Percentiles rank a stretch among this genome's conserved stretches.
phyloP scores from a whole-genome alignment of 257 asterid species.

The Misopates orontium region DNA sequence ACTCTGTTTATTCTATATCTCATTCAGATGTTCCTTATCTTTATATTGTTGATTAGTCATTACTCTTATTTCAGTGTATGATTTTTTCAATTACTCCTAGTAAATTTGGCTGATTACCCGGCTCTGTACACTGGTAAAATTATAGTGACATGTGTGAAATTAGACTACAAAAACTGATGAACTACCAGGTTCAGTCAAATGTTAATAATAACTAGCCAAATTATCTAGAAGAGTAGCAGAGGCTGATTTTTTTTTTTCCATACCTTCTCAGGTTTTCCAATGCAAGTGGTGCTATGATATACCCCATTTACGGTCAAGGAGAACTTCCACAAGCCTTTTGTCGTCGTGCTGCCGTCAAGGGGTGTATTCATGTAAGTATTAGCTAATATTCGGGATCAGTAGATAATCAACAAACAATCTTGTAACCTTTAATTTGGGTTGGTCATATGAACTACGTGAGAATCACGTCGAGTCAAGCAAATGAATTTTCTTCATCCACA shows the following conservation, averaged over 20 bases:
- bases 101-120: conserved; percentile 3
- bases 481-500: too few relatives aligned
- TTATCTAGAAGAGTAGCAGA: background rate
- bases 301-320: conserved; percentile 93
- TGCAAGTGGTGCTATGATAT: conserved; percentile 89
- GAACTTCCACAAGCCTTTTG: conserved; percentile 95
- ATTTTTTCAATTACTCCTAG: conserved; percentile 2
- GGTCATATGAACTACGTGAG: too few relatives aligned
- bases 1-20: conserved; percentile 14
- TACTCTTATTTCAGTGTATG: conserved; percentile 1
- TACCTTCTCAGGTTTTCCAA: conserved; percentile 68
- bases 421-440: too few relatives aligned
- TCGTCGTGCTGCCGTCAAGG: conserved; percentile 98
- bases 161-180: conserved; percentile 1
- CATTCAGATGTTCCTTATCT: background rate
- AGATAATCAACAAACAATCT: background rate
- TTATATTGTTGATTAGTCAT: conserved; percentile 5
- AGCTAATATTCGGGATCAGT: conserved; percentile 22
- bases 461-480: too few relatives aligned
- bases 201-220: too few relatives aligned
- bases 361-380: conserved; percentile 79
- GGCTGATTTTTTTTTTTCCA: conserved; percentile 18
- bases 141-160: background rate
- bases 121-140: background rate
- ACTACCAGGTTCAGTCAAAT: background rate